These are phyloP conservation scores for Aspergillus quadrilineatus DNA, from an alignment of 2,329 filamentous ascomycete genomes.

Conservation along the genomic window DNA sequence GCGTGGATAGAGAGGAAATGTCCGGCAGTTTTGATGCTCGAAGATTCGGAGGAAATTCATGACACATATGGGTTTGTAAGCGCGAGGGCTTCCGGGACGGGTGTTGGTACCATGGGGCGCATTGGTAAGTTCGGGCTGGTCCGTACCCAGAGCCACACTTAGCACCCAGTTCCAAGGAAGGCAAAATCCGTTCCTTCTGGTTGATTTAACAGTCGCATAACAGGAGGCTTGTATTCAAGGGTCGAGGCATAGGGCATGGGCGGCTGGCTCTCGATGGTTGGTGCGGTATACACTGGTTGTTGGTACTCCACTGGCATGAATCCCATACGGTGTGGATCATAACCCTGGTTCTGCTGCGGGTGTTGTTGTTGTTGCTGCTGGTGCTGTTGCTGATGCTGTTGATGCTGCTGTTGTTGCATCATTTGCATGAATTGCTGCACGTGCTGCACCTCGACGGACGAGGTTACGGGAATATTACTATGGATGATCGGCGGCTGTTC, in stretches of 20 bases:
- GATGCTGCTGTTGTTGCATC: conserved; percentile 27
- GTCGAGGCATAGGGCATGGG: conserved; percentile 36
- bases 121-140: background rate
- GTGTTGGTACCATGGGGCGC: background rate
- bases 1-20: background rate
- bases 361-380: conserved; percentile 28
- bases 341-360: conserved; percentile 35
- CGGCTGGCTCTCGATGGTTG: conserved; percentile 30
- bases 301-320: conserved; percentile 35
- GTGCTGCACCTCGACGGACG: conserved; percentile 30
- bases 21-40: background rate
- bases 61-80: background rate
- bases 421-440: conserved; percentile 35
- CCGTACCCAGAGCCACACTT: background rate
- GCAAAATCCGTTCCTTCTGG: conserved; percentile 43
- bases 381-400: background rate
- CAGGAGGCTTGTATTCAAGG: conserved; percentile 34
- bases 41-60: conserved; percentile 9
- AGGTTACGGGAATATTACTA: conserved; percentile 31
- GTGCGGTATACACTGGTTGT: conserved; percentile 27
- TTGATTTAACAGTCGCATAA: conserved; percentile 35
- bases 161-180: conserved; percentile 40
- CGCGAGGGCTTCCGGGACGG: background rate
- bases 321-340: conserved; percentile 30
- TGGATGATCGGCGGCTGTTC: conserved; percentile 32